Evolutionary conservation across 495 filamentous ascomycete genomes (phyloP), one percentile per base, ranked within the genome.

Genomic region (Xylaria curta): DNA sequence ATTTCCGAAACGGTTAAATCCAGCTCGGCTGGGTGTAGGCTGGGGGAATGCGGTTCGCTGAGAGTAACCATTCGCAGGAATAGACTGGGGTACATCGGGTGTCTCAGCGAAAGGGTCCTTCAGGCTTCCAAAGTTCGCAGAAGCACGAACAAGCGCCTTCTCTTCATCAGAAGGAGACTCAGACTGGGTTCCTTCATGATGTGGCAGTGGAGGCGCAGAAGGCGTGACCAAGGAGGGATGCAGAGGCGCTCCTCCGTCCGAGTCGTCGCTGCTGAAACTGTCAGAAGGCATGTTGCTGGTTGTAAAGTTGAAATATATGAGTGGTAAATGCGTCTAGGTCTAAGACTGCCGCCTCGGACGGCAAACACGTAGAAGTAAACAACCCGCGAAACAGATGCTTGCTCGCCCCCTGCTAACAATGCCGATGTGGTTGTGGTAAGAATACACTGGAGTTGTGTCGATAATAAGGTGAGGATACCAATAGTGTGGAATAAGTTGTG

Each of bases 81-180:
- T 58, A 0, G 69, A 71, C 21, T 65, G 46, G 3, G 69, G 69
- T 1, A 71, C 49, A 15, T 46, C 69, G 8, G 69, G 69, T 24
- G 69, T 71, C 47, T 64, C 69, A 19, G 69, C 69, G 56, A 71
- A 71, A 24, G 69, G 69, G n/a, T 71, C 69, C 40, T 71, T 71
- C 19, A 71, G 28, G 7, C 69, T 71, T 40, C 69, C 69, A 59
- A 71, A 71, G 13, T 65, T 65, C 2, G 36, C 69, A 26, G 69
- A 71, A 38, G 69, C 69, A 46, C 61, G 59, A n/a, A 71, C 60
- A 19, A 71, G 69, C 9, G 69, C 69, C 40, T 71, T 71, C 61
- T 71, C 69, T 33, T 65, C 69, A 49, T 71, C 60, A 19, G 60
- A 38, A 1, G 60, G 69, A 8, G 60, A 71, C 6, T 71, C 69